These are phyloP conservation scores for Aspergillus melleus DNA, from an alignment of 2,329 filamentous ascomycete genomes.

Conservation along the genomic window DNA sequence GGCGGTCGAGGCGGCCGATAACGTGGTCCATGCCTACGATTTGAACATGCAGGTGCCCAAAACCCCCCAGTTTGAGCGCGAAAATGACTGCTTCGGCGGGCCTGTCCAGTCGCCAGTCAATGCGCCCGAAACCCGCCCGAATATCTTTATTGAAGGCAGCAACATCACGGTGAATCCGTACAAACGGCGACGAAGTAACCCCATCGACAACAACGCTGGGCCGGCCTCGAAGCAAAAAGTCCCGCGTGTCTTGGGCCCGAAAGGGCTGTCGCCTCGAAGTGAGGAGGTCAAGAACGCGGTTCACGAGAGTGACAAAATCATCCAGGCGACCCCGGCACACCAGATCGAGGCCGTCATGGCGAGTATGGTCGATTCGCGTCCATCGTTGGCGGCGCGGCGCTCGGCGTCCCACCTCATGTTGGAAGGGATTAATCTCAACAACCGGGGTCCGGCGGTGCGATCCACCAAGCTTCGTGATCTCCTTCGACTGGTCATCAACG, in stretches of 20 bases:
- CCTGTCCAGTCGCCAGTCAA: constrained; percentile 23
- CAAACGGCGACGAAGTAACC: constrained; percentile 47
- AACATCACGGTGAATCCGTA: constrained; percentile 45
- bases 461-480: constrained; percentile 48
- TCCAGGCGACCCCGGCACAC: constrained; percentile 35
- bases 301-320: constrained; percentile 44
- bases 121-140: constrained; percentile 38
- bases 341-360: constrained; percentile 43
- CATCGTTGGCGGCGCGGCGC: constrained; percentile 36
- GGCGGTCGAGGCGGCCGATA: constrained; percentile 72
- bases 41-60: constrained; percentile 74
- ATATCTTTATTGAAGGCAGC: constrained; percentile 44
- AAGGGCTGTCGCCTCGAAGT: constrained; percentile 40
- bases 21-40: constrained; percentile 73
- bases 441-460: constrained; percentile 37
- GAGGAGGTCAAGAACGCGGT: constrained; percentile 43
- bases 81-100: constrained; percentile 35
- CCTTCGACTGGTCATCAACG: constrained; percentile 48
- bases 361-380: constrained; percentile 37
- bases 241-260: constrained; percentile 30
- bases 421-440: constrained; percentile 38
- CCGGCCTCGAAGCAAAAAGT: constrained; percentile 39
- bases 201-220: constrained; percentile 35
- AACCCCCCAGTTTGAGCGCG: constrained; percentile 50
- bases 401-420: constrained; percentile 37